A percentile compares a stretch with the other conserved stretches of the same genome.
These are phyloP conservation scores for Lipomyces spencermartinsiae DNA, from an alignment of 805 yeast species.

Conservation along the genomic window DNA sequence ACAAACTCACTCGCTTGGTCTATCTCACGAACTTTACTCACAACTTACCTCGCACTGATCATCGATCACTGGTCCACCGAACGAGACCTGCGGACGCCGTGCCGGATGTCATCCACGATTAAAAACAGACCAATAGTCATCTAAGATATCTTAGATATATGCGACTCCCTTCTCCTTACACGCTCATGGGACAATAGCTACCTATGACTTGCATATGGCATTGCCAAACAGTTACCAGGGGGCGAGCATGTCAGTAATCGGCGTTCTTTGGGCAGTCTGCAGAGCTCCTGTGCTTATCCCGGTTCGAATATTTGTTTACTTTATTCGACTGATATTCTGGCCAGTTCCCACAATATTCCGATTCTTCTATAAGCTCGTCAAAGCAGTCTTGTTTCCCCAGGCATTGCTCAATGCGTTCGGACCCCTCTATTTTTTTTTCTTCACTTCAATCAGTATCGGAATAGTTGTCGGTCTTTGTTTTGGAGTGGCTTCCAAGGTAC, in stretches of 20 bases:
- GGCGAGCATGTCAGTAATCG: constrained; percentile 1
- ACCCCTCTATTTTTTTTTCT: constrained; percentile 33
- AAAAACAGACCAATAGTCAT: neutral
- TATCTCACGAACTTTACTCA: neutral
- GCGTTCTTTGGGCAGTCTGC: constrained; percentile 11
- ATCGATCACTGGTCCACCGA: neutral
- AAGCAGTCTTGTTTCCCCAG: constrained; percentile 21
- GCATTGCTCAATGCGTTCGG: constrained; percentile 18
- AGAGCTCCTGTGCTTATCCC: constrained; percentile 21
- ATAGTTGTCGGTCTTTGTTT: constrained; percentile 26
- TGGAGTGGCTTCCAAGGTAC: constrained; percentile 23
- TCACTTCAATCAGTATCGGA: constrained; percentile 31
- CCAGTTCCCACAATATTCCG: constrained; percentile 24
- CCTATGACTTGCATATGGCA: neutral
- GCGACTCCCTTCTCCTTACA: neutral
- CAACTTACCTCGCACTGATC: neutral
- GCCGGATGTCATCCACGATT: neutral
- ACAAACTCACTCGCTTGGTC: neutral
- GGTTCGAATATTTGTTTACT: neutral
- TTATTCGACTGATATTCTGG: constrained; percentile 26
- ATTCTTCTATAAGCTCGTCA: neutral
- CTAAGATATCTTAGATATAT: neutral
- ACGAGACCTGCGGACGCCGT: neutral
- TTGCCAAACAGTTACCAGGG: neutral
- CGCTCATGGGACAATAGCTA: no score